Conservation (phyloP, 2,329 filamentous ascomycete species). For the Leptodontidium sp. region DNA sequence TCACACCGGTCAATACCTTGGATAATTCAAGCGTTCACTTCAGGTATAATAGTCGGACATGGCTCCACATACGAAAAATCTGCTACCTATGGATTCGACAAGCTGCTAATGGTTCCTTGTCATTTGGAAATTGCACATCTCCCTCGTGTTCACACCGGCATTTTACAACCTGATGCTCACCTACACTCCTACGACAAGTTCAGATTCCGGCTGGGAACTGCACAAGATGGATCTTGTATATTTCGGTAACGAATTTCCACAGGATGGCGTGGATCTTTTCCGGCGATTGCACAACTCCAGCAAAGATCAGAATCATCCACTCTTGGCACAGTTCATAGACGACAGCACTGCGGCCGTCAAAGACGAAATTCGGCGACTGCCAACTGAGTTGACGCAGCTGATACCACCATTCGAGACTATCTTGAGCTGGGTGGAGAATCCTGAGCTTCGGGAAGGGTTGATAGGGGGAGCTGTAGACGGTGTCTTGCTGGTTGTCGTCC, state of each 20-base stretch:
- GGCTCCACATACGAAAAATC: too few relatives aligned
- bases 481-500: conserved; percentile 50
- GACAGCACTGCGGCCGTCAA: conserved; percentile 51
- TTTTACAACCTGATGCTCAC: too few relatives aligned
- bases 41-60: too few relatives aligned
- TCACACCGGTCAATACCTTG: too few relatives aligned
- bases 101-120: too few relatives aligned
- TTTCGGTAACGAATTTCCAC: conserved; percentile 58
- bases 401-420: conserved; percentile 52
- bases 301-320: conserved; percentile 49
- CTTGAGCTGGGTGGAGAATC: conserved; percentile 46
- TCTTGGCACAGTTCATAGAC: conserved; percentile 52
- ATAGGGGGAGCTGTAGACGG: conserved; percentile 56
- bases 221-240: conserved; percentile 49
- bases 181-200: too few relatives aligned
- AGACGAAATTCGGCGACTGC: conserved; percentile 50
- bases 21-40: too few relatives aligned
- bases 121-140: too few relatives aligned
- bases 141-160: too few relatives aligned
- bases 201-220: conserved; percentile 8
- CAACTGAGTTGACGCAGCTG: conserved; percentile 41
- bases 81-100: too few relatives aligned
- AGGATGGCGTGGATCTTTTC: conserved; percentile 43
- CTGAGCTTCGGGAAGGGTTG: conserved; percentile 50
- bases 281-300: conserved; percentile 51